A percentile compares a stretch with the other conserved stretches of the same genome.
These are phyloP conservation scores for Penicillium egyptiacum DNA, from an alignment of 495 filamentous ascomycete species.

Conservation along the genomic window DNA sequence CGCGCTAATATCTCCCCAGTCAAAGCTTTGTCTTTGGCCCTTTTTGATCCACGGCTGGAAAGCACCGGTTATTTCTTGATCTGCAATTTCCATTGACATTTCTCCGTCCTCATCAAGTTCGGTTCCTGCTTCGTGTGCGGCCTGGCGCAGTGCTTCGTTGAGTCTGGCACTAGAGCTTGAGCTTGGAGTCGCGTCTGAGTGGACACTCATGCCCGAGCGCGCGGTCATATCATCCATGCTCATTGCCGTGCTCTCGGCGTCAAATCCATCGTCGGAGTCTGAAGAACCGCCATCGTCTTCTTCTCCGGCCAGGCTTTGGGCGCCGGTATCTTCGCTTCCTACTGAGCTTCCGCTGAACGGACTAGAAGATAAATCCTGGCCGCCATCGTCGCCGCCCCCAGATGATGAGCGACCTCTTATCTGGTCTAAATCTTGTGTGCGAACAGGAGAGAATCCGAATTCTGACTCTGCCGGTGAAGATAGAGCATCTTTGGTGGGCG, in stretches of 20 bases:
- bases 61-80: slow-evolving; percentile 75
- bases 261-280: slow-evolving; percentile 56
- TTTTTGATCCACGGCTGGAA: slow-evolving; percentile 69
- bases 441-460: slow-evolving; percentile 64
- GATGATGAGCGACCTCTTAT: slow-evolving; percentile 26
- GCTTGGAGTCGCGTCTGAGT: slow-evolving; percentile 55
- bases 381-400: slow-evolving; percentile 20
- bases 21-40: slow-evolving; percentile 44
- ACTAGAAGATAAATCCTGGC: slow-evolving; percentile 70
- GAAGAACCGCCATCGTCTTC: slow-evolving; percentile 52
- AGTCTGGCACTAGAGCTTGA: slow-evolving; percentile 66
- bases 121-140: slow-evolving; percentile 70
- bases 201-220: slow-evolving; percentile 58
- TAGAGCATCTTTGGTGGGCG: slow-evolving; percentile 59
- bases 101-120: slow-evolving; percentile 59
- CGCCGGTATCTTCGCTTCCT: slow-evolving; percentile 56
- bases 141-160: slow-evolving; percentile 74
- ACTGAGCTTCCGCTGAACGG: slow-evolving; percentile 71
- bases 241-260: slow-evolving; percentile 72
- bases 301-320: slow-evolving; percentile 47
- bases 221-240: slow-evolving; percentile 71
- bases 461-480: slow-evolving; percentile 64
- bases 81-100: slow-evolving; percentile 70
- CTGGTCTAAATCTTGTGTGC: slow-evolving; percentile 67
- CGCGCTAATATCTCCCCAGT: slow-evolving; percentile 50